Evolutionary conservation across 306 rosid species (phyloP).

Genomic region (Cucurbita maxima): DNA sequence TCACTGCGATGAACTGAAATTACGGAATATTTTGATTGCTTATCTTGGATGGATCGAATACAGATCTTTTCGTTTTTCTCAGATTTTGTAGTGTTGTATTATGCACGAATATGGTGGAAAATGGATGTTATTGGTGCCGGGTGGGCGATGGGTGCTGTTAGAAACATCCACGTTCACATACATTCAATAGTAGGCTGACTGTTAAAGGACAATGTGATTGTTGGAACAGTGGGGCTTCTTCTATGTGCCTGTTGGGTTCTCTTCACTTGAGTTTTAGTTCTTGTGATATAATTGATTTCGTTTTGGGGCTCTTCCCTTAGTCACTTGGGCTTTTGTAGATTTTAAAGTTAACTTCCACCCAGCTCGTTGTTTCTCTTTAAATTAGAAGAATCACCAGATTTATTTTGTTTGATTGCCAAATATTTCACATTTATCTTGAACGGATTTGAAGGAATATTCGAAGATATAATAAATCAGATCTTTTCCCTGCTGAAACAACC

Average conservation of each 20-base stretch:
- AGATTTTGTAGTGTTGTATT: not conserved
- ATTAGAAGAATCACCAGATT: not conserved
- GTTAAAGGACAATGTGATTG: not conserved
- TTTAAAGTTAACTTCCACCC: not conserved
- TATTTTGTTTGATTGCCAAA: not conserved
- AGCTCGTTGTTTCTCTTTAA: not conserved
- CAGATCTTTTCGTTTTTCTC: not conserved
- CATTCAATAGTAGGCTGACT: not conserved
- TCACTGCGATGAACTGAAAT: not conserved
- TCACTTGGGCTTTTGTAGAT: not conserved
- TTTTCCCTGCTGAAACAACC: not conserved
- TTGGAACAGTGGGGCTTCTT: not conserved
- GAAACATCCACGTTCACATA: not conserved
- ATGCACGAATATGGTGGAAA: not conserved
- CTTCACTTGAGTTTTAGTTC: not conserved
- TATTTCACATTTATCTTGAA: not conserved
- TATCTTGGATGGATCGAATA: not conserved
- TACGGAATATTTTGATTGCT: not conserved
- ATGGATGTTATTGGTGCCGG: not conserved
- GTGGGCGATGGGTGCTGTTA: not conserved
- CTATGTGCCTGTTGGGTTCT: not conserved
- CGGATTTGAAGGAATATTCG: not conserved
- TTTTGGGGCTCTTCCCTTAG: not conserved
- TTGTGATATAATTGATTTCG: not conserved
- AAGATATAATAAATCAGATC: not conserved